Base-by-base conservation (phyloP, 179 eudicot genomes). In the Spinacia oleracea region DNA sequence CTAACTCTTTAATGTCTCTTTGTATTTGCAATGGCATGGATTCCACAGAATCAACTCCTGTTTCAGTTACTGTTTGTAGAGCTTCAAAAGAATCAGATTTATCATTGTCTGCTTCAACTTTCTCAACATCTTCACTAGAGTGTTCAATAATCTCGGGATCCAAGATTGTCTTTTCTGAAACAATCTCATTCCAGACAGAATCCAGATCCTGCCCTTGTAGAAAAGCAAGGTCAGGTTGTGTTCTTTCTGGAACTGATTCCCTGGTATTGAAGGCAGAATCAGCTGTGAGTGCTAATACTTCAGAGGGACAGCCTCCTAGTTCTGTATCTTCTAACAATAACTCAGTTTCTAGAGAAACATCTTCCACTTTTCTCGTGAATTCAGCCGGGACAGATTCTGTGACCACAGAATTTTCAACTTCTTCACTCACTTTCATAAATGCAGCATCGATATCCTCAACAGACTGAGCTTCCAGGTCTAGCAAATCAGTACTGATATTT, bases 391-490 rank as follows among this genome's bases (percentile, higher is more conserved):
- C 23, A 51, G 84, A 31, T 23, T 85, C 83, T 27, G 73, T 50
- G 77, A 63, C 56, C 72, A 70, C 40, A 68, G 81, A 75, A 5
- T 69, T 85, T 71, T 80, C 75, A 59, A 72, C 77, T 59, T 75
- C 90, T 55, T 84, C 84, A 65, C 64, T 77, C 25, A 77, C 66
- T 43, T 76, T 69, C 76, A 32, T 70, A 53, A 81, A 83, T 42
- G 70, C 84, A 76, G 29, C 71, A 72, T 86, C 78, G 32, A 77
- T 51, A 73, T 80, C 86, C 73, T 82, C 80, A 73, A 81, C 51
- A 67, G 80, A 83, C 38, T 75, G 83, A 73, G 88, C 86, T 83
- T 87, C 90, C 38, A 74, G 59, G 59, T 7, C 78, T 38, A 64
- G 75, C 79, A 86, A 71, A 18, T 76, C 84, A 67, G 68, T 70